Percentiles rank a stretch among this genome's conserved stretches.
phyloP scores from a whole-genome alignment of 1,284 basidiomycete species.

The Naganishia albida region DNA sequence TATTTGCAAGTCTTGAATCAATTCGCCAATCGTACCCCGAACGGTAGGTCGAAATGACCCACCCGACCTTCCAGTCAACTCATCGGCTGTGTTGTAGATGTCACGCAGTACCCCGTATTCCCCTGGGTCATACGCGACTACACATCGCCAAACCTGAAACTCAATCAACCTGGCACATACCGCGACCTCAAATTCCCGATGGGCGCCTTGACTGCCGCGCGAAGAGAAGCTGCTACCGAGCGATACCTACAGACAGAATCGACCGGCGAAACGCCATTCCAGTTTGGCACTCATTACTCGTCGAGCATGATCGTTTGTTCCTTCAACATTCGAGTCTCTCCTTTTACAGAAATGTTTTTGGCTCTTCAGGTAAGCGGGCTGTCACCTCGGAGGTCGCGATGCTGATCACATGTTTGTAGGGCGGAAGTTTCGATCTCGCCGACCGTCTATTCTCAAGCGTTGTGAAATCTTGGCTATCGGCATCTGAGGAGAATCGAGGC shows the following conservation, averaged over 20 bases:
- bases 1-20: conserved; percentile 85
- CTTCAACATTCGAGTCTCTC: conserved; percentile 84
- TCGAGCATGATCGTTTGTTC: conserved; percentile 97
- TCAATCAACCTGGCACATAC: conserved; percentile 67
- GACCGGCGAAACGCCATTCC: conserved; percentile 82
- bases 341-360: conserved; percentile 84
- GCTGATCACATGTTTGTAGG: conserved; percentile 53
- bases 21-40: conserved; percentile 84
- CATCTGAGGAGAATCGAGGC: conserved; percentile 80
- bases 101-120: conserved; percentile 93
- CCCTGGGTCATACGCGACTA: conserved; percentile 87
- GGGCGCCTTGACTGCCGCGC: conserved; percentile 78
- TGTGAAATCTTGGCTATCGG: conserved; percentile 76
- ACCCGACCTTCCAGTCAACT: conserved; percentile 32
- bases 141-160: conserved; percentile 69
- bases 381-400: conserved; percentile 22
- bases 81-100: conserved; percentile 58
- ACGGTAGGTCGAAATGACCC: conserved; percentile 53
- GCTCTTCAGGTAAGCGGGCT: conserved; percentile 63
- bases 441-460: conserved; percentile 87
- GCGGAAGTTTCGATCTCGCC: conserved; percentile 94
- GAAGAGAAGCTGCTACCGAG: conserved; percentile 69
- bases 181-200: conserved; percentile 78
- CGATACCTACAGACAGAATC: conserved; percentile 77
- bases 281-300: conserved; percentile 91